Conservation (phyloP, 2,329 filamentous ascomycete species). For the Huntiella savannae region DNA sequence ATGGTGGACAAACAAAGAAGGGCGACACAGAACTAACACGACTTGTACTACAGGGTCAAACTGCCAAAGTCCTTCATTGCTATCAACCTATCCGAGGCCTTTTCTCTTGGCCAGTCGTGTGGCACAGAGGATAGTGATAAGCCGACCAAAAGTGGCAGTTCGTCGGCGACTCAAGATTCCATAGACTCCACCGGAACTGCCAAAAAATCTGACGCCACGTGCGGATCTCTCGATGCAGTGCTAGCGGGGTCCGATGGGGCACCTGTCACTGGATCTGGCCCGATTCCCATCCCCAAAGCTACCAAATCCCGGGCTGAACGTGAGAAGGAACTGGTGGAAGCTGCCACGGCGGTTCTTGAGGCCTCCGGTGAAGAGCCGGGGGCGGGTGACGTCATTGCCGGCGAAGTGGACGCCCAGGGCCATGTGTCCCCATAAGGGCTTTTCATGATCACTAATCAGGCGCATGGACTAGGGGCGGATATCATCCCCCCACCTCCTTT, state of each 20-base stretch:
- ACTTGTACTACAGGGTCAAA: constrained; percentile 32
- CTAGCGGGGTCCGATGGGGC: too few species aligned
- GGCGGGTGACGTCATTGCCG: constrained; percentile 11
- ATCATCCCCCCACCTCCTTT: neutral
- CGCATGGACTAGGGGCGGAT: neutral
- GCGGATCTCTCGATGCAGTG: neutral
- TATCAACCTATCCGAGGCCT: constrained; percentile 44
- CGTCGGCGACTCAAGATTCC: neutral
- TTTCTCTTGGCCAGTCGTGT: constrained; percentile 38
- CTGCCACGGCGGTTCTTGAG: constrained; percentile 9
- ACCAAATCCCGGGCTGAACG: neutral
- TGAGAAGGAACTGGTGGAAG: constrained; percentile 3
- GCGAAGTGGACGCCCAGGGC: constrained; percentile 8
- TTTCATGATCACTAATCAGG: neutral
- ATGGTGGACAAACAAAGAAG: neutral
- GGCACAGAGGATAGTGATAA: constrained; percentile 19
- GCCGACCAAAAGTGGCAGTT: neutral
- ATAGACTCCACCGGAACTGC: neutral
- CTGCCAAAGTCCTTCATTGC: constrained; percentile 46
- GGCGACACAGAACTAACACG: constrained; percentile 10
- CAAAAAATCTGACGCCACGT: neutral
- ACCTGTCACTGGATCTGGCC: neutral
- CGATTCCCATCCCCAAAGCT: neutral
- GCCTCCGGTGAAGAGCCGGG: constrained; percentile 11
- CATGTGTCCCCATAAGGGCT: constrained; percentile 5